Base-by-base conservation (phyloP, 164 flowering plant genomes). In the Aristolochia californica region DNA sequence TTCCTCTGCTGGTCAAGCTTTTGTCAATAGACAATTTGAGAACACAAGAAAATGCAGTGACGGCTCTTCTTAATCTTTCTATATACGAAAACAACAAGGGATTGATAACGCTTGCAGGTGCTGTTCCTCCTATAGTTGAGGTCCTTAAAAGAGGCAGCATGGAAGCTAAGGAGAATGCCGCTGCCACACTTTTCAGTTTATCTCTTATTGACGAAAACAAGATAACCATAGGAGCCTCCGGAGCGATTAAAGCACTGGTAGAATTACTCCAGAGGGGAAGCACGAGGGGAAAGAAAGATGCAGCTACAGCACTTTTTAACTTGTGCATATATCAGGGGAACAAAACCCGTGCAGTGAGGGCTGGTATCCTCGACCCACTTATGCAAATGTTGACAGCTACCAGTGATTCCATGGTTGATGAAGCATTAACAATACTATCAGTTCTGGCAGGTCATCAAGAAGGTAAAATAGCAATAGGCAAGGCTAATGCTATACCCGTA, bases 231-330 rank as follows among this genome's bases (percentile, higher is more conserved):
- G 98, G 97, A n/a, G 87, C 95, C 28, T 87, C 97, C 0, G 95
- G 94, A 7, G 98, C 97, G 16, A 82, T 93, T 26, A 76, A 84
- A 7, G 94, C 95, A 7, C 61, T 93, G 60, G 94, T 88, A 1
- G 94, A 83, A 11, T 66, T 93, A 77, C 83, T 93, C 22, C 71
- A 80, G 49, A 75, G 62, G 52, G 98, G 98, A 34, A 88, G 89
- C 68, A 2, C 74, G 0, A 78, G 98, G 70, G 98, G 98, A 48
- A 87, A 77, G 75, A 93, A 93, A 66, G 95, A 91, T 65, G 98
- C 98, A 14, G 95, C 95, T 8, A 87, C 97, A 1, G 98, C 98
- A 11, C 73, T 93, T 48, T 93, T 88, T 65, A 93, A 88, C 59
- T 60, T 93, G 43, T 88, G 95, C 75, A 83, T 85, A 45, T 82